phyloP scores from a whole-genome alignment of 2,329 filamentous ascomycete genomes.

The Trichoderma semiorbis region DNA sequence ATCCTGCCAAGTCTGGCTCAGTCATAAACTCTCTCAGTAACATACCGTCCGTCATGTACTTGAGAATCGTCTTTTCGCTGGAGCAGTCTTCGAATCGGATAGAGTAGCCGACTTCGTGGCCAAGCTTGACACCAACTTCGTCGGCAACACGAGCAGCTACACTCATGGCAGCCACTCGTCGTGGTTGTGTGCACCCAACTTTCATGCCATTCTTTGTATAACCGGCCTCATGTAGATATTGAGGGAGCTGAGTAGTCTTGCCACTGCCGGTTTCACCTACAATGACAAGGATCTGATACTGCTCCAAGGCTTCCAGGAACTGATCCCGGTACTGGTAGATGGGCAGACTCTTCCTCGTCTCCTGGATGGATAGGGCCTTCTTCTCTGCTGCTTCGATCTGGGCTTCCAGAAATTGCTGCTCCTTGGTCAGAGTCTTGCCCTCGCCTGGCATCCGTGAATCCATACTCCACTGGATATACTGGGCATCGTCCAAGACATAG shows the following conservation, averaged over 20 bases:
- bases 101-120: conserved; percentile 88
- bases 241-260: conserved; percentile 92
- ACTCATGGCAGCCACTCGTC: conserved; percentile 94
- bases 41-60: conserved; percentile 98
- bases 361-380: conserved; percentile 83
- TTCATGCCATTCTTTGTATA: conserved; percentile 82
- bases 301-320: conserved; percentile 78
- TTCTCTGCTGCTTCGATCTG: conserved; percentile 86
- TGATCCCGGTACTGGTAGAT: conserved; percentile 86
- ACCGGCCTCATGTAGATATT: conserved; percentile 88
- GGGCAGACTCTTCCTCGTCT: conserved; percentile 84
- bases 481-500: conserved; percentile 86
- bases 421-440: conserved; percentile 66
- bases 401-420: conserved; percentile 73
- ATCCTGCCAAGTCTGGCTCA: conserved; percentile 76
- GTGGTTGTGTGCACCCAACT: conserved; percentile 89
- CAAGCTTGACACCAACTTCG: conserved; percentile 85
- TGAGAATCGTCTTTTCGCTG: conserved; percentile 83
- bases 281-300: conserved; percentile 85
- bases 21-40: conserved; percentile 85
- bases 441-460: conserved; percentile 72
- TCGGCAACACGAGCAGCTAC: conserved; percentile 95
- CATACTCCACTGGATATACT: conserved; percentile 80
- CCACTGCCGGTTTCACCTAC: conserved; percentile 93
- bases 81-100: conserved; percentile 95